Evolutionary conservation across 257 asterid species (phyloP), one percentile per base, ranked within the genome.

Genomic region (Apocynum venetum): DNA sequence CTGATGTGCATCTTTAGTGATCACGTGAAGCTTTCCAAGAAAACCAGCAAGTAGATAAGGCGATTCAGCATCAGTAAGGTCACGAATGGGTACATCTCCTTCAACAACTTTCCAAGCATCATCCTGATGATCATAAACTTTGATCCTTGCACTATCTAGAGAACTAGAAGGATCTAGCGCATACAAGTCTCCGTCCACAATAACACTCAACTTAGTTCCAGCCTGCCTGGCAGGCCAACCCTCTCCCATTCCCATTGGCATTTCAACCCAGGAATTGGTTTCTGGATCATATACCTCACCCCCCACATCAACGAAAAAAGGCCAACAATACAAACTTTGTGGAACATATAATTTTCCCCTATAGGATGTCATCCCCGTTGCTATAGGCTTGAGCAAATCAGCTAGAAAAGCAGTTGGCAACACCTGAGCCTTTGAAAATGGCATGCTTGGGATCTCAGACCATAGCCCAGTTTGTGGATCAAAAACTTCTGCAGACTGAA

Each of bases 201-300:
- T 86, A 75, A 87, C 97, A 35, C 98, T 90, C 81, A 92, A 48
- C 79, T 94, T 94, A 0, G 97, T 89, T 66, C 98, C 98, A 4
- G 97, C 97, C 83, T 92, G 97, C 84, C 90, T 82, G 10, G 98
- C 96, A n/a, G 97, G 97, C 98, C 98, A 94, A 17, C 98, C 97
- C 76, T 91, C 98, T 4, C 97, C 98, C 98, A 94, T 92, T 75
- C 98, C 97, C 36, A 76, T 78, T 8, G 97, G 96, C 97, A 94
- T 94, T 77, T 92, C 97, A 8, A 79, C 87, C 97, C 98, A 94
- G 9, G 92, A 80, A 78, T 90, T 89, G 10, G 92, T 88, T 72
- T 91, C 96, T 1, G 97, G 98, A 79, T 94, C 97, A 68, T 88
- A 94, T 2, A 92, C 97, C 82, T 94, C 97, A 65, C 98, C 98